Base-by-base conservation (phyloP, 2,329 filamentous ascomycete species). In the Fusarium mangiferae region DNA sequence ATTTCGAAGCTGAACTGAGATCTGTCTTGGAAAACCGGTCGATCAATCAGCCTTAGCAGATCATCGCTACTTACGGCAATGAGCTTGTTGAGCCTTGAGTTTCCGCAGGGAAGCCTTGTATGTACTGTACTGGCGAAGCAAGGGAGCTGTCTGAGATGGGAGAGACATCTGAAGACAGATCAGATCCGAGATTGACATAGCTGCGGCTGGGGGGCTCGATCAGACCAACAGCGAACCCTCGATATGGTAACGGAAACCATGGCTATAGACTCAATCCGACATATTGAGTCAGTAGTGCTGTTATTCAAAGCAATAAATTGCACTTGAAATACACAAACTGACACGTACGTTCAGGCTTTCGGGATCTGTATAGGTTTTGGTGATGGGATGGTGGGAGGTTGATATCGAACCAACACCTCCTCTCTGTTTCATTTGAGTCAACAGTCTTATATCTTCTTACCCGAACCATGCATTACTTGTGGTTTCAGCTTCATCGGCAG, bases 231-330 rank as follows among this genome's bases (percentile, higher is more conserved):
- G 2, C 3, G 7, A 28, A 2, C 15, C 10, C 4, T 18, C 9
- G 7, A 7, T 17, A 13, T 7, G 12, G 5, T 2, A 8, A 9
- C 18, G 4, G 14, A 9, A 5, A 54, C 3, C 6, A 10, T 39
- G 24, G 20, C 11, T 12, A 28, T 28, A 17, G 20, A 9, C 4
- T 39, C 5, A 39, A 7, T 0, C 6, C 1, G 6, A 7, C 24
- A 7, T 1, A 3, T 7, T 17, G n/a, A 28, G 15, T 28, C 14
- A n/a, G 5, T 2, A 1, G 4, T 24, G 1, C 6, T 38, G 24
- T 18, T 4, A 6, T 26, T 1, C 7, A 17, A 15, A 7, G 3
- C 3, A 7, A 7, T 6, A 38, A 8, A 9, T 12, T 17, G 18
- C 12, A 7, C 13, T 17, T 24, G 9, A 3, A 8, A 36, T 5